Evolutionary conservation across 306 rosid genomes (phyloP).

Genomic region (Pachyrhizus erosus): DNA sequence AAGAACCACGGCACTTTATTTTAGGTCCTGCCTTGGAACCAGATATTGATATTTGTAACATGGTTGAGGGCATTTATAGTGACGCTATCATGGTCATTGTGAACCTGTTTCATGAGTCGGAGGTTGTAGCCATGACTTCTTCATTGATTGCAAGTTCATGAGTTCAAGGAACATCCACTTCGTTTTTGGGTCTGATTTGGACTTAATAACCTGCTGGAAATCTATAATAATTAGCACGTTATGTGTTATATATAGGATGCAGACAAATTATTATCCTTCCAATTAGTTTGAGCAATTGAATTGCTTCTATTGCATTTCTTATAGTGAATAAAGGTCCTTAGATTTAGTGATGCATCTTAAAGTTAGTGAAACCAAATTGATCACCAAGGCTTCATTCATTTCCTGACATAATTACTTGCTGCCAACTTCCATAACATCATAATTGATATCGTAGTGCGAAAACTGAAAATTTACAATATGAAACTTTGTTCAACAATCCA

Average conservation of each 20-base stretch:
- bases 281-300: background rate
- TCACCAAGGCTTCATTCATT: background rate
- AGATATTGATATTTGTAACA: background rate
- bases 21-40: background rate
- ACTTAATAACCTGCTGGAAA: background rate
- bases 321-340: background rate
- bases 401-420: background rate
- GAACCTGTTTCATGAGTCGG: background rate
- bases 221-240: background rate
- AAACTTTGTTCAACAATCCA: background rate
- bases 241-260: background rate
- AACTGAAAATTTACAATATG: background rate
- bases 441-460: background rate
- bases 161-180: background rate
- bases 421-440: background rate
- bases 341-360: background rate
- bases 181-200: slow-evolving; percentile 11
- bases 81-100: background rate
- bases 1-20: background rate
- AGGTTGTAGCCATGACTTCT: background rate
- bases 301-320: background rate
- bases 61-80: background rate
- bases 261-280: background rate
- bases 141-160: background rate
- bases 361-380: background rate